phyloP scores from a whole-genome alignment of 306 rosid genomes.

The Sicyos edulis region DNA sequence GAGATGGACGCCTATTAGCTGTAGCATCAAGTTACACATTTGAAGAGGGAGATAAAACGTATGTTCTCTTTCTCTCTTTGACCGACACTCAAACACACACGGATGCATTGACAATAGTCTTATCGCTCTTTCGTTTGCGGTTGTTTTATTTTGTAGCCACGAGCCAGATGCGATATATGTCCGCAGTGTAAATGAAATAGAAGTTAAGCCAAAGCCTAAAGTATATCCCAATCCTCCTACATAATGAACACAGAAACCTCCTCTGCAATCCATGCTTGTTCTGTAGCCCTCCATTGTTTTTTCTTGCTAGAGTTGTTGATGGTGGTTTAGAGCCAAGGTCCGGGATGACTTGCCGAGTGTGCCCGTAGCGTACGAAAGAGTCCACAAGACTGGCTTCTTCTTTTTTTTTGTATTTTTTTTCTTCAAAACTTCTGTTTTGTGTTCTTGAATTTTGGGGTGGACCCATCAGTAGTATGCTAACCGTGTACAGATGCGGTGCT shows the following conservation, averaged over 20 bases:
- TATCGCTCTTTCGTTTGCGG: neutral
- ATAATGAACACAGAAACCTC: constrained; percentile 23
- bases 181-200: constrained; percentile 88
- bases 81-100: neutral
- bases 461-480: constrained; percentile 10
- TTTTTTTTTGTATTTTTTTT: neutral
- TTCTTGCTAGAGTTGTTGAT: constrained; percentile 5
- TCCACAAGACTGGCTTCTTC: constrained; percentile 1
- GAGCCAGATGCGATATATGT: constrained; percentile 84
- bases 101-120: neutral
- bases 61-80: constrained; percentile 7
- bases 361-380: neutral
- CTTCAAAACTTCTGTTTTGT: constrained; percentile 11
- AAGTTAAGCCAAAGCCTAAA: constrained; percentile 97
- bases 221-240: constrained; percentile 69
- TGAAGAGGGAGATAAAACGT: constrained; percentile 87
- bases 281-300: constrained; percentile 1
- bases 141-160: constrained; percentile 48
- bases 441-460: constrained; percentile 9
- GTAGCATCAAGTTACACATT: constrained; percentile 95
- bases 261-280: neutral
- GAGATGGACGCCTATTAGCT: constrained; percentile 91
- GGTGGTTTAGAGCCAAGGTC: constrained; percentile 19
- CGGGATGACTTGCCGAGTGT: neutral
- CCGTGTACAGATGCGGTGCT: constrained; percentile 19